Evolutionary conservation across 2,329 filamentous ascomycete species (phyloP), one percentile per base, ranked within the genome.

Genomic region (Ophiocordyceps sinensis): DNA sequence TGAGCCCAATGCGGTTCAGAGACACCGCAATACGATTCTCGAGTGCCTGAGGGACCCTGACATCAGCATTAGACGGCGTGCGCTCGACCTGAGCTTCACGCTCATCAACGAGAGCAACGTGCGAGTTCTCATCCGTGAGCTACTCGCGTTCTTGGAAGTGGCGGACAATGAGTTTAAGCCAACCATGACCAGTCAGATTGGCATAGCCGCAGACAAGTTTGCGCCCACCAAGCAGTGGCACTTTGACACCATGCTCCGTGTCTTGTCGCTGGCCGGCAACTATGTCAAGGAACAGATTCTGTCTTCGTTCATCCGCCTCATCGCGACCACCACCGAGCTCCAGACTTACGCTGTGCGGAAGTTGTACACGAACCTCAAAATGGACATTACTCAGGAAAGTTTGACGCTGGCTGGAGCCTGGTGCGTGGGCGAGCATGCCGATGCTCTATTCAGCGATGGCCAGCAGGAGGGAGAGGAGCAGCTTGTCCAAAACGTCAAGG

Each of bases 101-200:
- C 70, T 98, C 40, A 95, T 98, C 63, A 96, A 98, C 59, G 91
- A 96, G 58, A 78, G 81, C 61, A 98, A 98, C 53, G 87, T 98
- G 30, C 80, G 91, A 32, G 85, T 96, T 5, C 72, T 98, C 32
- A 91, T 98, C 45, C 72, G 93, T 47, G 93, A 98, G 58, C 70
- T 98, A 34, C 71, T 98, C 36, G 87, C 91, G 7, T 98, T 98
- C 71, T 64, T 98, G 43, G 91, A 98, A 60, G 87, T 94, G 40
- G 89, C 93, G 41, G 91, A 98, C 55, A 94, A 93, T 49, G 91
- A 98, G 61, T 98, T 98, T 68, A 98, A 98, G 66, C 85, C 91
- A 7, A 85, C 86, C 41, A 95, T 98, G 88, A 98, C 91, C 2
- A 91, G 82, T 41, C 91, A 98, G 57, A 98, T 98, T 58, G 91